phyloP scores from a whole-genome alignment of 1,139 yeast species.

The Yamadazyma triangularis region DNA sequence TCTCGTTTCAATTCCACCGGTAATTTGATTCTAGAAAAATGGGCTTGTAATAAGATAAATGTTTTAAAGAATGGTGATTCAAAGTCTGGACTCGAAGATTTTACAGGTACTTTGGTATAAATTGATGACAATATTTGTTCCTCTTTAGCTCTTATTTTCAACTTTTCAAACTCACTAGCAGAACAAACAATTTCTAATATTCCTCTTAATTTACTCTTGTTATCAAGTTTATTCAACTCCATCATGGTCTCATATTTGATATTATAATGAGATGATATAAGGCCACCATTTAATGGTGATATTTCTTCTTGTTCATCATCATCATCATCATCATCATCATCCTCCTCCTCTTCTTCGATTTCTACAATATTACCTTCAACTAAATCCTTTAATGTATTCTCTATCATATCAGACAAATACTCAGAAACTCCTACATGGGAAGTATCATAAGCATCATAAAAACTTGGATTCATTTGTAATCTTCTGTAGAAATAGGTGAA shows the following conservation, averaged over 20 bases:
- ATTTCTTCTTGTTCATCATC: conserved; percentile 42
- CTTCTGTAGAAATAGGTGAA: conserved; percentile 80
- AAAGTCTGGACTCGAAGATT: conserved; percentile 30
- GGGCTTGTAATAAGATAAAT: conserved; percentile 75
- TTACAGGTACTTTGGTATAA: conserved; percentile 60
- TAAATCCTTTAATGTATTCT: conserved; percentile 64
- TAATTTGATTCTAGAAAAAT: conserved; percentile 57
- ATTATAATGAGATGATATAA: conserved; percentile 72
- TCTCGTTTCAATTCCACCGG: conserved; percentile 60
- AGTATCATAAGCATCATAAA: conserved; percentile 68
- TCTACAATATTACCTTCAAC: conserved; percentile 61
- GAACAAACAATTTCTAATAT: conserved; percentile 63
- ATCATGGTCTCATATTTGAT: conserved; percentile 65
- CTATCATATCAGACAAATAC: conserved; percentile 79
- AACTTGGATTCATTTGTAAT: conserved; percentile 78
- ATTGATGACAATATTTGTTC: conserved; percentile 37
- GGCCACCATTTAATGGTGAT: conserved; percentile 60
- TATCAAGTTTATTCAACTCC: conserved; percentile 47
- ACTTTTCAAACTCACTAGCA: conserved; percentile 63
- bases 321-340: conserved; percentile 27
- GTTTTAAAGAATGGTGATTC: conserved; percentile 65
- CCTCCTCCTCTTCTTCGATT: conserved; percentile 41
- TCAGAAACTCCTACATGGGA: conserved; percentile 71
- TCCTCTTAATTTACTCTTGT: conserved; percentile 54
- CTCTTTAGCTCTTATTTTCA: conserved; percentile 64